Evolutionary conservation across 192 early-diverging fungal genomes (phyloP).

Genomic region (Coemansia sp.): DNA sequence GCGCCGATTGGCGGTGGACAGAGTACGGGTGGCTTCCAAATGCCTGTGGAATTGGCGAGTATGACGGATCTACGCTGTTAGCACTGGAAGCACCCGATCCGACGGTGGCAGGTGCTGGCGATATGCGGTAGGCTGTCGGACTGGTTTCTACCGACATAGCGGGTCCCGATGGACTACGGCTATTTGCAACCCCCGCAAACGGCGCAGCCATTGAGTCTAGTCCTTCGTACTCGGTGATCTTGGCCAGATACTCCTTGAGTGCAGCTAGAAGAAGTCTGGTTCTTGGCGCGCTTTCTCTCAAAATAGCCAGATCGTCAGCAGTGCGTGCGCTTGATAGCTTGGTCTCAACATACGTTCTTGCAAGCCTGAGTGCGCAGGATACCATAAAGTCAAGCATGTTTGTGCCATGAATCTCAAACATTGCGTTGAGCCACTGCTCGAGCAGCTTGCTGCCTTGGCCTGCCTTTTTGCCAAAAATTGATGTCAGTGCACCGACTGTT

Average conservation of each 20-base stretch:
- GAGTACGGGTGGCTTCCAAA: neutral
- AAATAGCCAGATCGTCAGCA: neutral
- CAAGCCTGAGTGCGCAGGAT: constrained; percentile 13
- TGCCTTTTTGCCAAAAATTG: constrained; percentile 7
- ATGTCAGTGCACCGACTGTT: neutral
- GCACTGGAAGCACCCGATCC: neutral
- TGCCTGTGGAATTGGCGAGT: neutral
- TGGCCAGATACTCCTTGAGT: constrained; percentile 18
- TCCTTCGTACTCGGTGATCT: constrained; percentile 15
- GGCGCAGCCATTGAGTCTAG: constrained; percentile 4
- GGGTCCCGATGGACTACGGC: too few species aligned
- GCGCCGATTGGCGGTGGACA: neutral
- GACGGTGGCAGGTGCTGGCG: too few species aligned
- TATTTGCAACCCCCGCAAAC: neutral
- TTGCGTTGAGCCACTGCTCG: constrained; percentile 35
- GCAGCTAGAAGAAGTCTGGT: neutral
- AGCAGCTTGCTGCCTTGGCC: constrained; percentile 25
- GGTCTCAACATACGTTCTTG: constrained; percentile 13
- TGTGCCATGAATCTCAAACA: constrained; percentile 26
- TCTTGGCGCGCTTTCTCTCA: neutral
- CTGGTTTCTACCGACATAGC: too few species aligned
- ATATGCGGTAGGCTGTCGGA: too few species aligned
- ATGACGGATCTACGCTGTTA: neutral
- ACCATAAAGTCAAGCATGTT: constrained; percentile 26
- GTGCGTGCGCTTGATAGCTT: constrained; percentile 7